Evolutionary conservation across 371 early-diverging fungal species (phyloP).

Genomic region (Rhizopus delemar): DNA sequence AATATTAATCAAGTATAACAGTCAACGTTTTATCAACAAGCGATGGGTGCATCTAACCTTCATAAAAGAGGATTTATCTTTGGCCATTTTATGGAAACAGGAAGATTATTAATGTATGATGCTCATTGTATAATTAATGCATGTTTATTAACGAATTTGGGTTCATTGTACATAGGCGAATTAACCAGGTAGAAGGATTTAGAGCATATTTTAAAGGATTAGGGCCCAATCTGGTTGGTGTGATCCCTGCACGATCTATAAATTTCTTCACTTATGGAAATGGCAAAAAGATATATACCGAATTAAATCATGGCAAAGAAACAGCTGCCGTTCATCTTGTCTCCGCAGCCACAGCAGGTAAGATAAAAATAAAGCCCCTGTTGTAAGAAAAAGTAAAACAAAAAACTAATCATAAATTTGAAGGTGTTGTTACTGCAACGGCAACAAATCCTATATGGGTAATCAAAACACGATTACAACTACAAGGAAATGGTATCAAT

Average conservation of each 20-base stretch:
- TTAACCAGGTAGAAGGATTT: constrained; percentile 81
- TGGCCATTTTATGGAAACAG: constrained; percentile 55
- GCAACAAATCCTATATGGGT: constrained; percentile 96
- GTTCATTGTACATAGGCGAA: constrained; percentile 43
- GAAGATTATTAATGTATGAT: constrained; percentile 54
- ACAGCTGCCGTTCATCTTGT: constrained; percentile 78
- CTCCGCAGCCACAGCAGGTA: constrained; percentile 85
- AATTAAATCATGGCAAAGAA: constrained; percentile 75
- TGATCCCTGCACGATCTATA: constrained; percentile 91
- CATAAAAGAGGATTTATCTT: constrained; percentile 23
- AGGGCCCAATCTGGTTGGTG: constrained; percentile 91
- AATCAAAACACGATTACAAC: constrained; percentile 93
- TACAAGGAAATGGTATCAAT: constrained; percentile 60
- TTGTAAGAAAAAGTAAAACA: neutral
- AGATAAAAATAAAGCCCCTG: neutral
- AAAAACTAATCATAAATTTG: neutral
- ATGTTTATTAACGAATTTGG: neutral
- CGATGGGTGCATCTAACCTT: constrained; percentile 1
- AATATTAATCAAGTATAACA: neutral
- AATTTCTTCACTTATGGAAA: constrained; percentile 90
- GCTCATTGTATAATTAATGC: neutral
- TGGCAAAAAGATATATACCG: constrained; percentile 77
- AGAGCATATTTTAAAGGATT: constrained; percentile 90
- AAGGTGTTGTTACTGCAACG: constrained; percentile 72
- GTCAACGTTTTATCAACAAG: constrained; percentile 37